These are phyloP conservation scores for Penicillium silybi DNA, from an alignment of 495 filamentous ascomycete species.

Conservation along the genomic window DNA sequence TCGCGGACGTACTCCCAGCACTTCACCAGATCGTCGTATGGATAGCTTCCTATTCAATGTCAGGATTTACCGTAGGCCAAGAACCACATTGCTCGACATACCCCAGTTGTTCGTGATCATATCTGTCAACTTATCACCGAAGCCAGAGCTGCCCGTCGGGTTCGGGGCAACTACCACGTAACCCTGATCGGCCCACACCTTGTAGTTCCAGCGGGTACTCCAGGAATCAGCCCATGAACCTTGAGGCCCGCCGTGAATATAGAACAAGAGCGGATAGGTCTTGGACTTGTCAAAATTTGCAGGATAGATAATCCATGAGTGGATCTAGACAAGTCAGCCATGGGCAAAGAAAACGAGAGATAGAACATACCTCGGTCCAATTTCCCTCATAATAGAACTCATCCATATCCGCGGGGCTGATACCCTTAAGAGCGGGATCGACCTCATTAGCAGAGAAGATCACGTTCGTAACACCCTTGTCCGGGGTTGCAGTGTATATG, in stretches of 20 bases:
- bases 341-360: not conserved
- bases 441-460: constrained; percentile 34
- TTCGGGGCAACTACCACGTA: constrained; percentile 55
- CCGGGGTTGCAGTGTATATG: constrained; percentile 29
- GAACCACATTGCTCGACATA: not conserved
- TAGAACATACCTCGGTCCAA: constrained; percentile 29
- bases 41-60: constrained; percentile 31
- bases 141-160: constrained; percentile 49
- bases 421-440: constrained; percentile 28
- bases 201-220: constrained; percentile 49
- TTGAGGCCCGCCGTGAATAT: constrained; percentile 53
- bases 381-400: constrained; percentile 38
- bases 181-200: constrained; percentile 54
- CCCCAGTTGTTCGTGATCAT: constrained; percentile 49
- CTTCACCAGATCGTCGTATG: constrained; percentile 53
- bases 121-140: constrained; percentile 45
- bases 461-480: constrained; percentile 21
- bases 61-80: not conserved
- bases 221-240: constrained; percentile 46
- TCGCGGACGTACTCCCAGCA: constrained; percentile 47
- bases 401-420: constrained; percentile 29
- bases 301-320: constrained; percentile 48
- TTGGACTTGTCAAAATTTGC: constrained; percentile 41
- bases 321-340: constrained; percentile 30
- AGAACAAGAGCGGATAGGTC: constrained; percentile 48